Conservation (phyloP, 2,329 filamentous ascomycete species). For the Alternaria arborescens region DNA sequence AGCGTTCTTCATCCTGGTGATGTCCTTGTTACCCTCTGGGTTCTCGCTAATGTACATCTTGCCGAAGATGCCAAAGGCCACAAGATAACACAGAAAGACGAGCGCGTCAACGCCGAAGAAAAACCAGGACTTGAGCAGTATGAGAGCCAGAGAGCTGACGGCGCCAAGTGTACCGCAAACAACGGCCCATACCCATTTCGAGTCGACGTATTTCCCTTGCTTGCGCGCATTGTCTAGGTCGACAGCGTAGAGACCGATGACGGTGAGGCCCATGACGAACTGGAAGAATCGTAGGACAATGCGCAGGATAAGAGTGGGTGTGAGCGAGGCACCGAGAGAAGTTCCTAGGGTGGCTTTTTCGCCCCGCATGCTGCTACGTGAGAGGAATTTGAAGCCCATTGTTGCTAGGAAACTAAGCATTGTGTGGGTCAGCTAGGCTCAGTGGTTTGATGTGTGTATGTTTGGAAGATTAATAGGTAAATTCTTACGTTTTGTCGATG, state of each 20-base stretch:
- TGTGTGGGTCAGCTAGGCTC: neutral
- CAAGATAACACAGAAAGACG: constrained; percentile 78
- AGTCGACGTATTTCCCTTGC: constrained; percentile 55
- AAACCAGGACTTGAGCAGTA: constrained; percentile 59
- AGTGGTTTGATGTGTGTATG: neutral
- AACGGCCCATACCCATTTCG: constrained; percentile 66
- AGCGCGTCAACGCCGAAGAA: constrained; percentile 75
- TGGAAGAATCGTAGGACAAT: constrained; percentile 75
- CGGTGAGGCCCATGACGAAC: constrained; percentile 77
- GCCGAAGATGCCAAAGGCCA: constrained; percentile 84
- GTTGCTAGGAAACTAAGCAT: neutral
- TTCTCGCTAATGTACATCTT: constrained; percentile 78
- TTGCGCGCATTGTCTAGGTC: constrained; percentile 49
- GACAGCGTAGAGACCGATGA: constrained; percentile 73
- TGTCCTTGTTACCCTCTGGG: constrained; percentile 67
- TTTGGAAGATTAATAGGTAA: neutral
- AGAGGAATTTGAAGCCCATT: constrained; percentile 45
- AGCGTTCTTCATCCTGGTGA: constrained; percentile 82
- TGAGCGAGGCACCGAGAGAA: constrained; percentile 31
- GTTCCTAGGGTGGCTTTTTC: constrained; percentile 40
- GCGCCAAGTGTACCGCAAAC: constrained; percentile 37
- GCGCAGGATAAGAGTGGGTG: constrained; percentile 54
- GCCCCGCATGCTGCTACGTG: constrained; percentile 38
- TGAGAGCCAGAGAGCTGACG: constrained; percentile 62
- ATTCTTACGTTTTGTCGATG: constrained; percentile 1